Conservation (phyloP, 1,284 basidiomycete species). For the Cutaneotrichosporon spelunceum region DNA sequence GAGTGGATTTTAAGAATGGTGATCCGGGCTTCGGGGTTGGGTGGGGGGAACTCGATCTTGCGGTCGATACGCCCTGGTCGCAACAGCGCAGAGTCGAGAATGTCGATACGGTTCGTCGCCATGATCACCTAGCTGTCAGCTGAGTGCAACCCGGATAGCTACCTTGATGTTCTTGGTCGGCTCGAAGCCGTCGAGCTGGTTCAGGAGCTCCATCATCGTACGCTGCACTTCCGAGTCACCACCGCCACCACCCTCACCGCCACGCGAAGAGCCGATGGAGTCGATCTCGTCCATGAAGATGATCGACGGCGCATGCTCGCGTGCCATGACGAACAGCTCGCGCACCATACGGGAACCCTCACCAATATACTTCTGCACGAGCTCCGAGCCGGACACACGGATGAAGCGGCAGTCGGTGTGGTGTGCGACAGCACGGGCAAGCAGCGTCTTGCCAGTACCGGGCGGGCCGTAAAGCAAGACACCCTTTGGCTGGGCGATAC, state of each 20-base stretch:
- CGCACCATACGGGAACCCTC: slow-evolving; percentile 95
- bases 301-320: slow-evolving; percentile 98
- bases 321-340: slow-evolving; percentile 97
- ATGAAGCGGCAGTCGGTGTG: slow-evolving; percentile 99
- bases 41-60: slow-evolving; percentile 99
- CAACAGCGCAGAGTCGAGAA: slow-evolving; percentile 89
- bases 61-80: slow-evolving; percentile 96
- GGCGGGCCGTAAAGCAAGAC: slow-evolving; percentile 95
- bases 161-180: slow-evolving; percentile 96
- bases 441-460: slow-evolving; percentile 92
- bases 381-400: slow-evolving; percentile 87
- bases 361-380: slow-evolving; percentile 98
- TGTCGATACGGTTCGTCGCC: slow-evolving; percentile 98
- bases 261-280: slow-evolving; percentile 90
- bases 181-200: slow-evolving; percentile 97
- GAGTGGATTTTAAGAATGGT: slow-evolving; percentile 96
- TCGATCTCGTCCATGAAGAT: slow-evolving; percentile 99
- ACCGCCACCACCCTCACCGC: slow-evolving; percentile 79
- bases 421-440: slow-evolving; percentile 91
- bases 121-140: slow-evolving; percentile 69
- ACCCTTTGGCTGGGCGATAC: slow-evolving; percentile 97
- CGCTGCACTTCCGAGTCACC: slow-evolving; percentile 96
- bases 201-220: slow-evolving; percentile 95
- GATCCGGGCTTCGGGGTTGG: slow-evolving; percentile 94
- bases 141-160: slow-evolving; percentile 29